Percentiles rank a stretch among this genome's conserved stretches.
Evolutionary conservation across 2,329 filamentous ascomycete genomes (phyloP).

Genomic region (Penicillium vulpinum): DNA sequence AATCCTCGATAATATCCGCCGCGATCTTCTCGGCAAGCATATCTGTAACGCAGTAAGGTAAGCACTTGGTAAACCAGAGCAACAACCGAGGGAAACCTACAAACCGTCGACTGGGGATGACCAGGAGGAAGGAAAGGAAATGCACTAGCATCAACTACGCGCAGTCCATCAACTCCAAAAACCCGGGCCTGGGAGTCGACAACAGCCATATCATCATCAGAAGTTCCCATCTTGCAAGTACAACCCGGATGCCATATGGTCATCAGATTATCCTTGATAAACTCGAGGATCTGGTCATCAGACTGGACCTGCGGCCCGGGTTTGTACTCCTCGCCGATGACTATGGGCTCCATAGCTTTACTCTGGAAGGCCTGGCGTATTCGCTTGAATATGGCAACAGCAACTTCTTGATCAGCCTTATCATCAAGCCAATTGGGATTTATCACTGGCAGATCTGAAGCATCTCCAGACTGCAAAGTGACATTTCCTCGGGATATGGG

Average conservation of each 20-base stretch:
- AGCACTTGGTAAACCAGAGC: background rate
- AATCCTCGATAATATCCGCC: constrained; percentile 13
- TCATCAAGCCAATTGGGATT: constrained; percentile 50
- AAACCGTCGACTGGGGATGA: constrained; percentile 37
- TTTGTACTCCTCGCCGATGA: constrained; percentile 39
- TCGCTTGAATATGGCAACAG: constrained; percentile 46
- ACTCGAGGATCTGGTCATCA: constrained; percentile 46
- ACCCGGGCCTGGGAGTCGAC: constrained; percentile 34
- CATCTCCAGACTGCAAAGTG: constrained; percentile 34
- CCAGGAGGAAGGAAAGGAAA: constrained; percentile 43
- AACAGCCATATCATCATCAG: constrained; percentile 30
- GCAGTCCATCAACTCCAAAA: constrained; percentile 30
- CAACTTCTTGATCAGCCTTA: constrained; percentile 46
- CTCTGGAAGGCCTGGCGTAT: constrained; percentile 40
- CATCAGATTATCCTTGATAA: constrained; percentile 31
- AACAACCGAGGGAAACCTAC: constrained; percentile 8
- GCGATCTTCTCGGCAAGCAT: constrained; percentile 28
- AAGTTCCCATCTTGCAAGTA: constrained; percentile 35
- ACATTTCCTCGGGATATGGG: constrained; percentile 49
- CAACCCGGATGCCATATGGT: constrained; percentile 32
- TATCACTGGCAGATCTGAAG: constrained; percentile 43
- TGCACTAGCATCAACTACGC: constrained; percentile 38
- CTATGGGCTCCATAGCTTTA: constrained; percentile 29
- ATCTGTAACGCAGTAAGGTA: constrained; percentile 16
- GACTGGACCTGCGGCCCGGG: constrained; percentile 41